These are phyloP conservation scores for Aspergillus diversus DNA, from an alignment of 495 filamentous ascomycete genomes.

Conservation along the genomic window DNA sequence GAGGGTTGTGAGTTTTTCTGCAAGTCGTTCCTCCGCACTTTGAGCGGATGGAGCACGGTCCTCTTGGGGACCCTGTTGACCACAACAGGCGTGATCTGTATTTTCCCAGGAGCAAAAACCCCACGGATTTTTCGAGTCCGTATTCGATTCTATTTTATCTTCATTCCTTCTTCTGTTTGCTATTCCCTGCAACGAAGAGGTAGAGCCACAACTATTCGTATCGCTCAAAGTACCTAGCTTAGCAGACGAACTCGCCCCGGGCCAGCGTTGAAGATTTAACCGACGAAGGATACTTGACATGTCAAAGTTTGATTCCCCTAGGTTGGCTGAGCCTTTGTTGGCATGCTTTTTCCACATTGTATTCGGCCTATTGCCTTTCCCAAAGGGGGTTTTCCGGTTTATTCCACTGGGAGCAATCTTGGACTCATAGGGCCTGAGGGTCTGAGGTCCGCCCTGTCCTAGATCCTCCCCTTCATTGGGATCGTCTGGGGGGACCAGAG, in stretches of 20 bases:
- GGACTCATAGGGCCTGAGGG: neutral
- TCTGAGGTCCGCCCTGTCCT: neutral
- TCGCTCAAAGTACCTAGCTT: conserved; percentile 19
- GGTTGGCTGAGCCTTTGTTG: conserved; percentile 7
- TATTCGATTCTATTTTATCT: conserved; percentile 3
- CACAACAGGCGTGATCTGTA: conserved; percentile 9
- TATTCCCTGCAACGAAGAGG: conserved; percentile 35
- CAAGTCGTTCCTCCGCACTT: conserved; percentile 15
- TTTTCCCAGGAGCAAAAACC: conserved; percentile 25
- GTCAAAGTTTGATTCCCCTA: conserved; percentile 16
- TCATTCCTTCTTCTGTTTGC: conserved; percentile 23
- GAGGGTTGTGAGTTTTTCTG: conserved; percentile 19
- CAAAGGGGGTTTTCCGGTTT: neutral
- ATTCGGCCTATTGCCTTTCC: neutral
- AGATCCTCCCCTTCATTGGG: conserved; percentile 9
- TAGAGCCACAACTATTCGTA: conserved; percentile 19
- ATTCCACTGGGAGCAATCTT: neutral
- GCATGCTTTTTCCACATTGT: neutral
- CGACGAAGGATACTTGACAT: conserved; percentile 22
- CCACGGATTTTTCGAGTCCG: conserved; percentile 21
- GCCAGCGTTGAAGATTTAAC: conserved; percentile 18
- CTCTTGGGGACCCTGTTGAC: conserved; percentile 11
- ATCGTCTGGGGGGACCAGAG: conserved; percentile 33
- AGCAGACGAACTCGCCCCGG: conserved; percentile 13
- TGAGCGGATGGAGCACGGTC: conserved; percentile 4